These are phyloP conservation scores for Rosa hybrid DNA, from an alignment of 331 rosid genomes.

Conservation along the genomic window DNA sequence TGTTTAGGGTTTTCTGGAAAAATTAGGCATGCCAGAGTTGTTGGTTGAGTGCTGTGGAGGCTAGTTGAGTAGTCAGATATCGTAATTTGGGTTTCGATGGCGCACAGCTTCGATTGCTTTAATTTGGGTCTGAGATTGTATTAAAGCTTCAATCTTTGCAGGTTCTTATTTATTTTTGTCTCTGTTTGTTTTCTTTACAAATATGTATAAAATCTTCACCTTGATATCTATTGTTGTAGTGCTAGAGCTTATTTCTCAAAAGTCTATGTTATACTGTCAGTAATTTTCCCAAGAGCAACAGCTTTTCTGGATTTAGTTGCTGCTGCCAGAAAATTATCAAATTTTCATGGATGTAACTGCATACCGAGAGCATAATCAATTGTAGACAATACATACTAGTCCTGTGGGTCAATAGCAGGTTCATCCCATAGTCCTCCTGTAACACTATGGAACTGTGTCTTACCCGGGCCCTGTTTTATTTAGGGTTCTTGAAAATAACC, in stretches of 20 bases:
- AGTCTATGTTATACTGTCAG: too few relatives aligned
- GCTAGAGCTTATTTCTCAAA: too few relatives aligned
- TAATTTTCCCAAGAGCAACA: background rate
- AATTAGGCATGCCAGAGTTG: background rate
- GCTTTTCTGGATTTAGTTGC: background rate
- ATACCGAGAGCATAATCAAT: slow-evolving; percentile 20
- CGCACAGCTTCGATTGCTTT: too few relatives aligned
- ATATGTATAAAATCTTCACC: background rate
- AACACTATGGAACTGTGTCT: slow-evolving; percentile 20
- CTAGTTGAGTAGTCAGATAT: too few relatives aligned
- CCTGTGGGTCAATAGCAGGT: slow-evolving; percentile 28
- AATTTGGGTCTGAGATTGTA: too few relatives aligned
- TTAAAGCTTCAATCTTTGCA: too few relatives aligned
- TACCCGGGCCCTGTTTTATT: slow-evolving; percentile 19
- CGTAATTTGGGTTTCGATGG: too few relatives aligned
- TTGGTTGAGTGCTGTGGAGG: background rate
- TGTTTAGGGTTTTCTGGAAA: background rate
- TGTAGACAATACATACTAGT: slow-evolving; percentile 14
- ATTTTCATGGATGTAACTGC: slow-evolving; percentile 22
- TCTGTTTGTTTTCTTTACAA: background rate
- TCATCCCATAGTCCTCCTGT: slow-evolving; percentile 29
- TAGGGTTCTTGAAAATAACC: slow-evolving; percentile 19
- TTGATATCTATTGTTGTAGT: background rate
- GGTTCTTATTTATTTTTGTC: too few relatives aligned
- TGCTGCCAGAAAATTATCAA: background rate